A percentile compares a stretch with the other conserved stretches of the same genome.
Evolutionary conservation across 176 grass and related monocot species (phyloP).

Genomic region (Poa annua): DNA sequence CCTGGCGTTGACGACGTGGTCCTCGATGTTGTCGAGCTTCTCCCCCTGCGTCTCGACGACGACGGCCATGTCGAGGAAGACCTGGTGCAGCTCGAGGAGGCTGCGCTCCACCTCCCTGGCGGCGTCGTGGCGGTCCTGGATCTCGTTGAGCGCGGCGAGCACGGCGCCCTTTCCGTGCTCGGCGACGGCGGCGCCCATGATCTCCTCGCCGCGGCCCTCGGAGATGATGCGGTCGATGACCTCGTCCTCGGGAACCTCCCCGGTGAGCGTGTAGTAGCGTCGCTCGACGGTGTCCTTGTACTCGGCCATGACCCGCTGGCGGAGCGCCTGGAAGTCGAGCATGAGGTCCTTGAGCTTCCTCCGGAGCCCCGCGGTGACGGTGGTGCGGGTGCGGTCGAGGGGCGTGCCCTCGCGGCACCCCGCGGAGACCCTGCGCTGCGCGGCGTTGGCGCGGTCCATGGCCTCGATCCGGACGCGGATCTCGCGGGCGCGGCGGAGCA

Average conservation of each 20-base stretch:
- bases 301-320: conserved; percentile 89
- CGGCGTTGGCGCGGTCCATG: conserved; percentile 77
- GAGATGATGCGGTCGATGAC: conserved; percentile 91
- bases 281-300: conserved; percentile 93
- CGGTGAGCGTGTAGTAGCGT: conserved; percentile 85
- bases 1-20: conserved; percentile 65
- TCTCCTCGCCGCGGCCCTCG: conserved; percentile 80
- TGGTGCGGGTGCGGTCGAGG: conserved; percentile 86
- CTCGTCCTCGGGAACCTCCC: conserved; percentile 87
- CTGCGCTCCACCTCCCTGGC: conserved; percentile 77
- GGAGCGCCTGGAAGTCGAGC: conserved; percentile 95
- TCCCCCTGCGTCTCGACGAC: conserved; percentile 85
- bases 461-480: conserved; percentile 77
- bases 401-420: conserved; percentile 80
- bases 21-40: conserved; percentile 76
- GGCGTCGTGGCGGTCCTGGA: conserved; percentile 77
- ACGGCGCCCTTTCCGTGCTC: conserved; percentile 82
- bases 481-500: conserved; percentile 61
- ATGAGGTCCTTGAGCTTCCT: conserved; percentile 93
- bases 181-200: conserved; percentile 70
- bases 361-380: conserved; percentile 78
- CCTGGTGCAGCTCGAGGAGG: conserved; percentile 92
- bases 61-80: conserved; percentile 93
- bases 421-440: conserved; percentile 67
- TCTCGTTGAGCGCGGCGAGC: conserved; percentile 76